These are phyloP conservation scores for Aegilops longissima DNA, from an alignment of 176 grass and related monocot genomes.

Conservation along the genomic window DNA sequence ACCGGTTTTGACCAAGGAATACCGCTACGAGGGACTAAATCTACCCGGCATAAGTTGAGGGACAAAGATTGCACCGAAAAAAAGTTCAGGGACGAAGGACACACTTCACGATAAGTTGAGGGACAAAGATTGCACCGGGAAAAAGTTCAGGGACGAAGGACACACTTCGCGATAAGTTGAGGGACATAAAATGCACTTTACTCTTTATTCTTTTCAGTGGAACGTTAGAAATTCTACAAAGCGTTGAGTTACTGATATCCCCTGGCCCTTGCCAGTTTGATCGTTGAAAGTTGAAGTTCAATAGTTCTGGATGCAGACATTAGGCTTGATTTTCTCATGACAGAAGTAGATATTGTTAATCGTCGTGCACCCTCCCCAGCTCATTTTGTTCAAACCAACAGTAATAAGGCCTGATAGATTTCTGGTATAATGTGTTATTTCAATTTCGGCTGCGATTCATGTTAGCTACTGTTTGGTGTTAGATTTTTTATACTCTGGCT, in stretches of 20 bases:
- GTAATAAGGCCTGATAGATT: not conserved
- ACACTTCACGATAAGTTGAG: no score
- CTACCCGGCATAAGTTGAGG: no score
- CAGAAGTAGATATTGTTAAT: not conserved
- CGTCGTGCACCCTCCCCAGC: not conserved
- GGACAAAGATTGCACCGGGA: no score
- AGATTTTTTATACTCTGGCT: not conserved
- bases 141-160: no score
- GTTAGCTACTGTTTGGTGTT: not conserved
- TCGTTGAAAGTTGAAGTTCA: not conserved
- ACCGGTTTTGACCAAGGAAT: no score
- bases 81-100: no score
- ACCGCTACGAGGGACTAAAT: no score
- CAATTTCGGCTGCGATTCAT: not conserved
- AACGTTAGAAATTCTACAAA: not conserved
- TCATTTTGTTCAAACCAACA: not conserved
- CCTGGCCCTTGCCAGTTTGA: no score
- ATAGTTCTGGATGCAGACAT: not conserved
- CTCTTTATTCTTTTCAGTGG: not conserved
- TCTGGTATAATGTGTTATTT: not conserved
- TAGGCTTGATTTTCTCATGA: not conserved
- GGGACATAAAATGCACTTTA: no score
- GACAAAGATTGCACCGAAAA: no score
- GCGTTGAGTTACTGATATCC: not conserved
- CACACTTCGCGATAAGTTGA: no score